Base-by-base conservation (phyloP, 2,329 filamentous ascomycete species). In the Ambrosiella beaveri region DNA sequence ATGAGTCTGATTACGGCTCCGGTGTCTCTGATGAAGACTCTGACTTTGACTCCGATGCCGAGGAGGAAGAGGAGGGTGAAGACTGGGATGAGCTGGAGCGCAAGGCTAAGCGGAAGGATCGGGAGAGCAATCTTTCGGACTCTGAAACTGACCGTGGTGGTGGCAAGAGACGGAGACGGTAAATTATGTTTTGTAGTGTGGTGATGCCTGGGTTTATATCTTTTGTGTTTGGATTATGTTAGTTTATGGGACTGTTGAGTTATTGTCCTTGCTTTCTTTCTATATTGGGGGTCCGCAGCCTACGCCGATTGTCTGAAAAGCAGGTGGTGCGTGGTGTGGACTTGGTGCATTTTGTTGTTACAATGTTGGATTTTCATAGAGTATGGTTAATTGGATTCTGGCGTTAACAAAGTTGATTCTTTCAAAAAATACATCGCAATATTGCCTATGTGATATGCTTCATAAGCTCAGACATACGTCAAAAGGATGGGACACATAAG, bases 31-130 rank as follows among this genome's bases (percentile, higher is more conserved):
- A 91, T 62, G 91, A 88, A 37, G 89, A 91, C 11, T 86, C 88
- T 58, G 68, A 67, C 9, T 69, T 71, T 39, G 70, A 71, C 38
- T 81, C 77, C 54, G 85, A 86, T 15, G 69, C 70, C 59, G 81
- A 79, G 49, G 86, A 90, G 6, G 85, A 86, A 50, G 86, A 88
- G 11, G 86, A 82, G 63, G 85, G 86, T 54, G 86, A 96, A 68
- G 88, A 94, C 66, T 96, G 91, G 91, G 90, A 97, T 68, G 89
- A 94, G 70, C 69, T 96, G 60, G 91, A 96, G 74, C 84, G 84
- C 70, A 95, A 95, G 75, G 90, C 85, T 2, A 88, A 84, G 73
- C 88, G 90, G 71, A 82, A 86, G 66, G 90, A 91, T 70, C 78
- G 84, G 53, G 84, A 81, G 67, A 70, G 69, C 57, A 73, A 70